Evolutionary conservation across 345 rosid species (phyloP).

Genomic region (Viola odorata): DNA sequence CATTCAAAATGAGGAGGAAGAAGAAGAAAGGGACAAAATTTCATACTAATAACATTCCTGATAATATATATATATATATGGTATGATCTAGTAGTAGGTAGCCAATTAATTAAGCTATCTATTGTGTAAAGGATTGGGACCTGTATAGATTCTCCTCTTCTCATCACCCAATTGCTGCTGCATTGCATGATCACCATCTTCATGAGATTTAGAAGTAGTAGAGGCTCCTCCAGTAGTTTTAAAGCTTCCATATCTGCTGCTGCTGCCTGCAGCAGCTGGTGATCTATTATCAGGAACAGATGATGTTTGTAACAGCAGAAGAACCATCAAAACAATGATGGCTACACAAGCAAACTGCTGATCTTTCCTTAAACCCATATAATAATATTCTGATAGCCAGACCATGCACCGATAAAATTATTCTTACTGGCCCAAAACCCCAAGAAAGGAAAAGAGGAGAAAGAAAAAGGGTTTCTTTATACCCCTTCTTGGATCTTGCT

Average conservation of each 20-base stretch:
- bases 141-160: constrained; percentile 52
- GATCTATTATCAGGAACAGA: constrained; percentile 17
- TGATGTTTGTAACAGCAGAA: constrained; percentile 25
- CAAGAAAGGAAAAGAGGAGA: constrained; percentile 1
- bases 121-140: constrained; percentile 66
- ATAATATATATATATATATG: too few relatives aligned
- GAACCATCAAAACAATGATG: constrained; percentile 27
- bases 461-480: background rate
- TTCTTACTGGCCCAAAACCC: constrained; percentile 8
- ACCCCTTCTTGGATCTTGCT: constrained; percentile 10
- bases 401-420: constrained; percentile 18
- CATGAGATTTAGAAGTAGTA: constrained; percentile 15
- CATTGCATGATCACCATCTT: constrained; percentile 8
- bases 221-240: constrained; percentile 15
- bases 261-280: background rate
- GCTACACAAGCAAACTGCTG: constrained; percentile 16
- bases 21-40: background rate
- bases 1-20: background rate
- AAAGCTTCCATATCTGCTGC: constrained; percentile 17
- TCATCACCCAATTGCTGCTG: constrained; percentile 30
- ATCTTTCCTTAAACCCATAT: constrained; percentile 26
- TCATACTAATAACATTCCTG: too few relatives aligned
- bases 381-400: constrained; percentile 1
- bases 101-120: constrained; percentile 8
- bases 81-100: background rate